phyloP scores from a whole-genome alignment of 768 basidiomycete species.

The Calocera cornea region DNA sequence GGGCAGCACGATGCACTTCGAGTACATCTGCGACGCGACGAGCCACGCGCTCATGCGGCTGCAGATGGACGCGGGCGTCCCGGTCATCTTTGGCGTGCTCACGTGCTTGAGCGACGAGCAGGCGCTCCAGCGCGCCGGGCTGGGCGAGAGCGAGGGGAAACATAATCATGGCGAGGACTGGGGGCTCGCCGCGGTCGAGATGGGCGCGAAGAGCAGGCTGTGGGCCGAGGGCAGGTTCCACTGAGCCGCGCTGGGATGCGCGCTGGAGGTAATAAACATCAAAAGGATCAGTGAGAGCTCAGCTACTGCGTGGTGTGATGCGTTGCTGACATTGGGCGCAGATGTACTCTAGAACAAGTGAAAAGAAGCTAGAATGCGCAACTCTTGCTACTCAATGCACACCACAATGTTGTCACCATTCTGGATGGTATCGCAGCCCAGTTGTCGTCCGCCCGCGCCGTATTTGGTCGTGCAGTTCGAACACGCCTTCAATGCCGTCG shows the following conservation, averaged over 20 bases:
- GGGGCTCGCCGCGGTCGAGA: slow-evolving; percentile 93
- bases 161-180: slow-evolving; percentile 99
- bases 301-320: too few relatives aligned
- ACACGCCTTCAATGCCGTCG: too few relatives aligned
- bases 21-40: slow-evolving; percentile 93
- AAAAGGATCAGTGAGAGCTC: background rate
- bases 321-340: too few relatives aligned
- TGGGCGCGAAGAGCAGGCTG: slow-evolving; percentile 50
- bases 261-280: background rate
- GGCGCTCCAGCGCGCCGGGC: slow-evolving; percentile 84
- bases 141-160: slow-evolving; percentile 51
- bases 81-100: slow-evolving; percentile 92
- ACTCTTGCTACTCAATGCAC: too few relatives aligned
- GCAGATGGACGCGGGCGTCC: slow-evolving; percentile 83
- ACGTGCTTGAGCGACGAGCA: slow-evolving; percentile 89
- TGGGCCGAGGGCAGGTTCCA: slow-evolving; percentile 61
- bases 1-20: slow-evolving; percentile 97
- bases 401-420: too few relatives aligned
- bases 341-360: too few relatives aligned
- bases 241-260: too few relatives aligned
- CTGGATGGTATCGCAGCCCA: too few relatives aligned
- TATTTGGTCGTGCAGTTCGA: too few relatives aligned
- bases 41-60: slow-evolving; percentile 89
- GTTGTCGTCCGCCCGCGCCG: too few relatives aligned
- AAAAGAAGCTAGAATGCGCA: too few relatives aligned